A percentile compares a stretch with the other conserved stretches of the same genome.
These are phyloP conservation scores for Colletotrichum aenigma DNA, from an alignment of 2,329 filamentous ascomycete species.

Conservation along the genomic window DNA sequence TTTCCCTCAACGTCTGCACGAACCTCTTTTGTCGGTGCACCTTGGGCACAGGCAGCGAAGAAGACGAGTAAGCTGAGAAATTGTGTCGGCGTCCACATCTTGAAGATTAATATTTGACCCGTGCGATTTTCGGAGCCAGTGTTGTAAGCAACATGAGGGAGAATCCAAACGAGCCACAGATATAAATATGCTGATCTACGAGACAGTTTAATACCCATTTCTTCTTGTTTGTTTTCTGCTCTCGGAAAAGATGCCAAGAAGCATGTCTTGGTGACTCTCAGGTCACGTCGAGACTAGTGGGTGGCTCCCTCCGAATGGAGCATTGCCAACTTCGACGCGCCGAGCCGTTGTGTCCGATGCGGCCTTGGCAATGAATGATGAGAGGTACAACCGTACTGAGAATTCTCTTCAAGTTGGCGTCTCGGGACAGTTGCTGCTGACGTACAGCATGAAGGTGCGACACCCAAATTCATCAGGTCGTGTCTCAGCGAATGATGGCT, in stretches of 20 bases:
- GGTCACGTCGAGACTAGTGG: neutral
- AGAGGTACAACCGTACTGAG: neutral
- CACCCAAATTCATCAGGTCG: neutral
- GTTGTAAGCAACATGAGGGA: neutral
- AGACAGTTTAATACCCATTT: neutral
- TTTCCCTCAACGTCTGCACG: neutral
- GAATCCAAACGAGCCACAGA: neutral
- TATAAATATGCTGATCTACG: neutral
- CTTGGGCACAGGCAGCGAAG: neutral
- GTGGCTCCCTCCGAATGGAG: neutral
- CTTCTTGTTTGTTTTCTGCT: neutral
- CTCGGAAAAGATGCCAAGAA: neutral
- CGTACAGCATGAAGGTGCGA: neutral
- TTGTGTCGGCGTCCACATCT: neutral
- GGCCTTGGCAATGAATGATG: neutral
- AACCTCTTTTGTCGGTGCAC: neutral
- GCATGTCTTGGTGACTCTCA: neutral
- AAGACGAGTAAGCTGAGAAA: neutral
- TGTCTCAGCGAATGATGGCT: neutral
- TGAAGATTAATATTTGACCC: neutral
- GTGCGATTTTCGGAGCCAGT: neutral
- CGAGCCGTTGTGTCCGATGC: neutral
- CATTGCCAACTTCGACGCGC: neutral
- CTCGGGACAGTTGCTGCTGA: neutral
- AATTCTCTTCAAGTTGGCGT: fast-evolving